These are phyloP conservation scores for Backusella psychrophila DNA, from an alignment of 192 early-diverging fungal genomes.

Conservation along the genomic window DNA sequence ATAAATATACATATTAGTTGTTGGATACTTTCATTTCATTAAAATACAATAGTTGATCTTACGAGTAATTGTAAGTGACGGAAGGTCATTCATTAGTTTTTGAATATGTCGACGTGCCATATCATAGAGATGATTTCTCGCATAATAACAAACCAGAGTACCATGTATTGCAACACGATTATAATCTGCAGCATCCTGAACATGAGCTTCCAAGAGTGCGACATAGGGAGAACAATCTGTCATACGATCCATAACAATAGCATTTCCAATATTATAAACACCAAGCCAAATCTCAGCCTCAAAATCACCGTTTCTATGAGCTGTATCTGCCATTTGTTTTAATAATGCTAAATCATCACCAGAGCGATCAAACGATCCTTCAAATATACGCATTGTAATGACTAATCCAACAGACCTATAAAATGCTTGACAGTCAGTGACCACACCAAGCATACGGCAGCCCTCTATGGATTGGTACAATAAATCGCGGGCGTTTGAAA, in stretches of 20 bases:
- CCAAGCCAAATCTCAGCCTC: slow-evolving; percentile 47
- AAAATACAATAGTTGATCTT: slow-evolving; percentile 5
- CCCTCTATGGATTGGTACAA: slow-evolving; percentile 38
- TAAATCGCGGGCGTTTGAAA: slow-evolving; percentile 23
- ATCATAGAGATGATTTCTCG: slow-evolving; percentile 28
- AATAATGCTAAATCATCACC: slow-evolving; percentile 33
- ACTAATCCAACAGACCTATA: slow-evolving; percentile 43
- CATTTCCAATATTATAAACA: slow-evolving; percentile 44
- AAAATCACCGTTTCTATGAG: slow-evolving; percentile 43
- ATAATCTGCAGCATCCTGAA: slow-evolving; percentile 35
- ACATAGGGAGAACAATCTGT: slow-evolving; percentile 39
- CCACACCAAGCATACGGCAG: slow-evolving; percentile 41
- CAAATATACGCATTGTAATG: slow-evolving; percentile 47
- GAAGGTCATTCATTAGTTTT: slow-evolving; percentile 21
- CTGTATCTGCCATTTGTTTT: slow-evolving; percentile 43
- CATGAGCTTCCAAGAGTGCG: slow-evolving; percentile 35
- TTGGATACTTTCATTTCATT: neutral
- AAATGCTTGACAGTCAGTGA: slow-evolving; percentile 42
- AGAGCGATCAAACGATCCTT: slow-evolving; percentile 39
- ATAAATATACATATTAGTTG: neutral
- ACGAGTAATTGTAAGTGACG: slow-evolving; percentile 33
- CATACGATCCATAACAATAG: slow-evolving; percentile 40
- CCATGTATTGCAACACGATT: slow-evolving; percentile 44
- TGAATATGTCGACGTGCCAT: slow-evolving; percentile 30
- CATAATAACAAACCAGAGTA: slow-evolving; percentile 43